These are phyloP conservation scores for Wallacemonas sp. DNA, from an alignment of 208 protist genomes.

Conservation along the genomic window DNA sequence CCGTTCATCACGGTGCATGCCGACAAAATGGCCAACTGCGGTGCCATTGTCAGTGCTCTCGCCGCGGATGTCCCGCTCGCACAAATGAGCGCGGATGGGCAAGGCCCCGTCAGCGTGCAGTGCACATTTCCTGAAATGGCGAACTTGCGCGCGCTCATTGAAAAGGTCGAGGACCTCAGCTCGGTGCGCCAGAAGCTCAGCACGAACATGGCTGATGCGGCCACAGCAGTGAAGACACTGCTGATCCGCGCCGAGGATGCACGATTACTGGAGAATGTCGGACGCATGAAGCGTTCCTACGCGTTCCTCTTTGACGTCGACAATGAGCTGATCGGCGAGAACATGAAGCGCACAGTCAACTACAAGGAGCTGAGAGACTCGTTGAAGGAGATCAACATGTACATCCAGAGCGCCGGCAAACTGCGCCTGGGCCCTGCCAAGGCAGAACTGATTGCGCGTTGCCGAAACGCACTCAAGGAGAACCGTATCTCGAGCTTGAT, in stretches of 20 bases:
- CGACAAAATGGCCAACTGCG: slow-evolving; percentile 83
- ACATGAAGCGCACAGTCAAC: slow-evolving; percentile 92
- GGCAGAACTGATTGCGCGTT: slow-evolving; percentile 61
- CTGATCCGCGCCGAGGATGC: slow-evolving; percentile 93
- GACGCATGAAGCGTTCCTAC: slow-evolving; percentile 78
- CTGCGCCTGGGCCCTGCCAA: slow-evolving; percentile 82
- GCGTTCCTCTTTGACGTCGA: slow-evolving; percentile 83
- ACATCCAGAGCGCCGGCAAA: slow-evolving; percentile 89
- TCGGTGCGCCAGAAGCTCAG: slow-evolving; percentile 84
- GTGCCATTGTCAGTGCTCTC: slow-evolving; percentile 85
- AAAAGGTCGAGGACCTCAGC: slow-evolving; percentile 87
- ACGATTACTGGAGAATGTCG: slow-evolving; percentile 86
- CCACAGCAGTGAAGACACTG: slow-evolving; percentile 84
- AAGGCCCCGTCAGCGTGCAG: slow-evolving; percentile 15
- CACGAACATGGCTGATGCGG: slow-evolving; percentile 92
- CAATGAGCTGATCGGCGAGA: slow-evolving; percentile 89
- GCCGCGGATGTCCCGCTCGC: slow-evolving; percentile 34
- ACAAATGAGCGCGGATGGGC: slow-evolving; percentile 19
- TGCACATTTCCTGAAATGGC: slow-evolving; percentile 87
- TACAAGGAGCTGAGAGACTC: slow-evolving; percentile 83
- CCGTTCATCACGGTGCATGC: slow-evolving; percentile 50
- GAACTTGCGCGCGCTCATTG: slow-evolving; percentile 51
- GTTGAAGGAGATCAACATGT: slow-evolving; percentile 91
- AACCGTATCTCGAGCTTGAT: slow-evolving; percentile 73
- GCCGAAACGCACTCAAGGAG: slow-evolving; percentile 83